Percentiles rank a stretch among this genome's conserved stretches.
phyloP scores from a whole-genome alignment of 2,329 filamentous ascomycete genomes.

The Zasmidium cellare region DNA sequence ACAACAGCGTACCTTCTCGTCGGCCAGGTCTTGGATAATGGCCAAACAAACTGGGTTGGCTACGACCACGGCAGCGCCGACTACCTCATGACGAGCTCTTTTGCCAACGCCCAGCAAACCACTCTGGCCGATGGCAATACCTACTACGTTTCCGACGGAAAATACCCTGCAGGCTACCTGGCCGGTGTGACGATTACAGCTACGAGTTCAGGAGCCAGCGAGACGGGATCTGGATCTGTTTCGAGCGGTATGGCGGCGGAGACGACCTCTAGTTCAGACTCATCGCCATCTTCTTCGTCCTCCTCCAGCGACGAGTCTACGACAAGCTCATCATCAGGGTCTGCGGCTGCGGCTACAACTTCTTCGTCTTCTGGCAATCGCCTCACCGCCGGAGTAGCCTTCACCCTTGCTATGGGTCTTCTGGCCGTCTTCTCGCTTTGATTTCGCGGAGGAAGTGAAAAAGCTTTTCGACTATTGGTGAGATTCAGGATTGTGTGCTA shows the following conservation, averaged over 20 bases:
- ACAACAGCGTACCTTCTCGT: slow-evolving; percentile 11
- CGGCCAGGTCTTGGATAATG: slow-evolving; percentile 16
- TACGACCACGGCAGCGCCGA: slow-evolving; percentile 10
- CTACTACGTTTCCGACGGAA: slow-evolving; percentile 12
- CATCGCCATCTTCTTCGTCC: neutral
- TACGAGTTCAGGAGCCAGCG: neutral
- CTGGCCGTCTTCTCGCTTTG: neutral
- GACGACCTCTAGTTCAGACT: neutral
- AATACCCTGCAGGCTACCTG: slow-evolving; percentile 7
- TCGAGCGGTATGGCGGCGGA: neutral
- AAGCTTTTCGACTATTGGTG: no score
- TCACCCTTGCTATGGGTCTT: neutral
- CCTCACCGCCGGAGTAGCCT: neutral
- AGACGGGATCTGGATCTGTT: neutral
- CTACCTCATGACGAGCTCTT: slow-evolving; percentile 11
- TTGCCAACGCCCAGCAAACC: slow-evolving; percentile 1
- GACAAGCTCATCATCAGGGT: neutral
- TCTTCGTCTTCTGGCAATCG: neutral
- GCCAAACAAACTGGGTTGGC: slow-evolving; percentile 17
- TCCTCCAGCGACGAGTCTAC: neutral
- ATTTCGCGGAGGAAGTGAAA: neutral
- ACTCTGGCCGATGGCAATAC: slow-evolving; percentile 11
- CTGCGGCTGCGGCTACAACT: neutral
- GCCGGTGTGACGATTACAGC: neutral
- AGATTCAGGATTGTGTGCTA: no score